These are phyloP conservation scores for Penicillium cinerascens DNA, from an alignment of 495 filamentous ascomycete species.

Conservation along the genomic window DNA sequence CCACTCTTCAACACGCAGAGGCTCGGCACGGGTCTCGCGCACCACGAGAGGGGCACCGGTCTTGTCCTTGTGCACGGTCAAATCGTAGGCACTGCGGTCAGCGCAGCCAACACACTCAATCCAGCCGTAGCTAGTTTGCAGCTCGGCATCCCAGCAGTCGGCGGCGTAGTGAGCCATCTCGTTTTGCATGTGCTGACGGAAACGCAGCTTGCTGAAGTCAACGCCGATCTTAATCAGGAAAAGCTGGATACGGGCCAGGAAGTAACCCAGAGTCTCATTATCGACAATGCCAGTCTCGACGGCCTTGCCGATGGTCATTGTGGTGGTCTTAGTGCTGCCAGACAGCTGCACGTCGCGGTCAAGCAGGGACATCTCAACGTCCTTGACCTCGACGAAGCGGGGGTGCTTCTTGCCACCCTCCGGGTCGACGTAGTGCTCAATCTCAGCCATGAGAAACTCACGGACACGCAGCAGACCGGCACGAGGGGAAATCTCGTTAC, in stretches of 20 bases:
- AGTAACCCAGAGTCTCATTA: slow-evolving; percentile 87
- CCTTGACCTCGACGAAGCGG: slow-evolving; percentile 60
- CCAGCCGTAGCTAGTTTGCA: slow-evolving; percentile 77
- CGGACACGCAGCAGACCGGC: slow-evolving; percentile 64
- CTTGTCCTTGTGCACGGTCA: slow-evolving; percentile 75
- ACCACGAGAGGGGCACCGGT: slow-evolving; percentile 75
- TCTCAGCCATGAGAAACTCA: slow-evolving; percentile 74
- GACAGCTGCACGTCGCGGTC: slow-evolving; percentile 68
- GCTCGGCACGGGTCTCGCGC: slow-evolving; percentile 62
- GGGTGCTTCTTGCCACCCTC: slow-evolving; percentile 67
- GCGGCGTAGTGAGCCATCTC: slow-evolving; percentile 83
- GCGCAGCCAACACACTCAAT: slow-evolving; percentile 85
- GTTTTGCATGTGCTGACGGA: slow-evolving; percentile 80
- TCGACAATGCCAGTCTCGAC: slow-evolving; percentile 67
- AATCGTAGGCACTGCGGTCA: slow-evolving; percentile 75
- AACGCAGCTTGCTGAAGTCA: slow-evolving; percentile 69
- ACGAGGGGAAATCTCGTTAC: slow-evolving; percentile 70
- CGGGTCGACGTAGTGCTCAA: slow-evolving; percentile 71
- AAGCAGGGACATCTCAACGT: slow-evolving; percentile 62
- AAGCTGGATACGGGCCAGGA: slow-evolving; percentile 71
- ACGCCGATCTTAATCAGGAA: slow-evolving; percentile 71
- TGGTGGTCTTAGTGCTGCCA: slow-evolving; percentile 58
- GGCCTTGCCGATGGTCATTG: slow-evolving; percentile 65
- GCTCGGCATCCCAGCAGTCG: slow-evolving; percentile 84
- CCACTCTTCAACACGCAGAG: slow-evolving; percentile 68